Conservation (phyloP, 176 grass and related monocot genomes). For the Avena sativa region DNA sequence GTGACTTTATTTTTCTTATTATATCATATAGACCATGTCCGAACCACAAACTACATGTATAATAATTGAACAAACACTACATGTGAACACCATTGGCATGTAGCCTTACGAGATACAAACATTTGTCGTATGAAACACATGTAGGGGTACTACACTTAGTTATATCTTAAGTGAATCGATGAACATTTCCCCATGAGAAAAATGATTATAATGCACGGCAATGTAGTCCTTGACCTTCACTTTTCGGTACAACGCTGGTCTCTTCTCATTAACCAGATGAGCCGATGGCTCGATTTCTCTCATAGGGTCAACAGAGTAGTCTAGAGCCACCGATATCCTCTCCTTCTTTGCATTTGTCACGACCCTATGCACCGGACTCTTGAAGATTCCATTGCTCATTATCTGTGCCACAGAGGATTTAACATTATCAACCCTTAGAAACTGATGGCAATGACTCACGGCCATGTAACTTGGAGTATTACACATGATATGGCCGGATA, state of each 20-base stretch:
- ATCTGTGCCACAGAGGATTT: conserved; percentile 36
- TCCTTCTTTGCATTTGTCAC: conserved; percentile 55
- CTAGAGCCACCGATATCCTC: conserved; percentile 54
- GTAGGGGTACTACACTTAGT: not conserved
- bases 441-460: too few relatives aligned
- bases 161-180: conserved; percentile 47
- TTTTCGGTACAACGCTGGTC: conserved; percentile 45
- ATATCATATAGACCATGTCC: not conserved
- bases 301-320: conserved; percentile 52
- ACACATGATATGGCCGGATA: too few relatives aligned
- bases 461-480: too few relatives aligned
- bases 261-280: conserved; percentile 43
- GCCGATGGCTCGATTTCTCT: conserved; percentile 36
- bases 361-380: conserved; percentile 65
- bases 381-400: conserved; percentile 64
- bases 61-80: not conserved
- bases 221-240: conserved; percentile 60
- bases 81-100: not conserved
- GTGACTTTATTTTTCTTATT: not conserved
- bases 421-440: too few relatives aligned
- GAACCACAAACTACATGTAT: not conserved
- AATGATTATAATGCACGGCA: conserved; percentile 9
- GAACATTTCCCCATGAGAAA: conserved; percentile 44
- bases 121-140: not conserved
- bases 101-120: not conserved